Evolutionary conservation across 768 basidiomycete genomes (phyloP), one percentile per base, ranked within the genome.

Genomic region (Termitomyces sp.): DNA sequence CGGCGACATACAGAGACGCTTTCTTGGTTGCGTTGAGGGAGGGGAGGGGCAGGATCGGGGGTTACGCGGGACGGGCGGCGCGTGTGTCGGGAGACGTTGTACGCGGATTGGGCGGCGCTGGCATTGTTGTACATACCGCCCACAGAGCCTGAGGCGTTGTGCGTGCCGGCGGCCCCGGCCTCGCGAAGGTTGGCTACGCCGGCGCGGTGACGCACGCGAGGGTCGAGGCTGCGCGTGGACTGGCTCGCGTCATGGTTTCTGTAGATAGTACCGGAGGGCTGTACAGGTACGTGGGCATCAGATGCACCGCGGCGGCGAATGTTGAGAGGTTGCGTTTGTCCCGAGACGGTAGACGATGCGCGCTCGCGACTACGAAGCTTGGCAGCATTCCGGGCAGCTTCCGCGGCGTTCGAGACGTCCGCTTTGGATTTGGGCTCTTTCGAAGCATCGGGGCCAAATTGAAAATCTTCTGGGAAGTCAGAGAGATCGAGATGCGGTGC

Each of bases 201-300:
- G 27, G 56, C 42, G 24, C 52, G 62, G 54, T 55, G 46, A 20
- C 57, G 61, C 8, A 54, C 57, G 44, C 51, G 54, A 27, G 58
- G 53, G 12, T 47, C 54, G 20, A 66, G 31, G 20, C 57, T 58
- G 11, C 52, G 57, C 4, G 61, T 63, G 31, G 65, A 66, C n/a
- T 55, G 49, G 52, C 39, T 63, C 4, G 56, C 54, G 37, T 49
- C 16, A 9, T 51, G n/a, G 24, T 60, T 60, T n/a, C 16, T 27
- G 50, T 61, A 59, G 37, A 61, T 39, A 3, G 27, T 27, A 2
- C 12, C 39, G 1, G 52, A 54, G 6, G 37, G 27, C 27, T 54
- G 52, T n/a, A 15, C 18, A 54, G 52, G 52, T 11, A 11, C 39
- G 6, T 41, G 39, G 18, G 52, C 27, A 31, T 13, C n/a, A 30